Conservation (phyloP, 1,284 basidiomycete genomes). For the Kwoniella shivajii region DNA sequence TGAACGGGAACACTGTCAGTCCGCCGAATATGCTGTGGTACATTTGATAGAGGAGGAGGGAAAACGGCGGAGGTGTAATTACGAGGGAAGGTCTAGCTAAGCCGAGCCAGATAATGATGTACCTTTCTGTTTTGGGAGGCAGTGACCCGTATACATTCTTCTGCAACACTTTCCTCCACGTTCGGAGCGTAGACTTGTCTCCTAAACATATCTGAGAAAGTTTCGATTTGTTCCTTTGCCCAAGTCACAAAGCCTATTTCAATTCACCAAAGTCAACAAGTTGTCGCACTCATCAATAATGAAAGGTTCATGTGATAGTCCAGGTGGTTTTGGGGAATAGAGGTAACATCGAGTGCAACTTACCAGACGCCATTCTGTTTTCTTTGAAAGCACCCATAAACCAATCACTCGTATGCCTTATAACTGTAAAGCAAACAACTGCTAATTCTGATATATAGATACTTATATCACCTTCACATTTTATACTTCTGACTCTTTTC, state of each 20-base stretch:
- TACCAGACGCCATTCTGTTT: constrained; percentile 87
- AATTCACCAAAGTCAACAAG: neutral
- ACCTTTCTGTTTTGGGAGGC: constrained; percentile 79
- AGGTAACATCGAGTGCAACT: constrained; percentile 44
- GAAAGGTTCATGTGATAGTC: too few species aligned
- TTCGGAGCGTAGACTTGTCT: constrained; percentile 88
- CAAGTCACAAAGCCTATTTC: constrained; percentile 84
- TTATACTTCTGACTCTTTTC: constrained; percentile 76
- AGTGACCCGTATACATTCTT: constrained; percentile 75
- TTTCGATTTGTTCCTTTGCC: constrained; percentile 83
- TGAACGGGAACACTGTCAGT: too few species aligned
- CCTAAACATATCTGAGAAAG: constrained; percentile 81
- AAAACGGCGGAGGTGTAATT: too few species aligned
- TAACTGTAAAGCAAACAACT: constrained; percentile 53
- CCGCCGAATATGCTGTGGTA: too few species aligned
- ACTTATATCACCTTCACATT: constrained; percentile 77
- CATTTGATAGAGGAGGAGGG: too few species aligned
- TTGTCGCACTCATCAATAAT: neutral
- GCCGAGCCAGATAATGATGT: too few species aligned
- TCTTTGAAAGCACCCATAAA: constrained; percentile 94
- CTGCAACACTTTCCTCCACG: constrained; percentile 66
- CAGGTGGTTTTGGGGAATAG: too few species aligned
- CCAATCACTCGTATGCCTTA: constrained; percentile 87
- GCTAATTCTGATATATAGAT: constrained; percentile 54
- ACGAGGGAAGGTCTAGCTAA: too few species aligned